These are phyloP conservation scores for Brassica hybrid DNA, from an alignment of 441 rosid species.

Conservation along the genomic window DNA sequence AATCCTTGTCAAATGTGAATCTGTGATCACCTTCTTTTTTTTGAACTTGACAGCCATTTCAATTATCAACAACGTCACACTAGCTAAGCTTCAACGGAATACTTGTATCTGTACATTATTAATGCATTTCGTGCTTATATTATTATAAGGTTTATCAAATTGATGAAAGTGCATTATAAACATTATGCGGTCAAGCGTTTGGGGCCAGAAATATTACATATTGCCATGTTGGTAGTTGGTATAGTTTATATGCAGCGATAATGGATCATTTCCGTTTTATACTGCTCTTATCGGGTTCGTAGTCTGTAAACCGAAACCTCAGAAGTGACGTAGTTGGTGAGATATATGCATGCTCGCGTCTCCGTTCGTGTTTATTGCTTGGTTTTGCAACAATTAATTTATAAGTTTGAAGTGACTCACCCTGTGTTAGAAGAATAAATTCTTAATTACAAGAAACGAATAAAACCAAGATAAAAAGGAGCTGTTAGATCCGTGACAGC, in stretches of 20 bases:
- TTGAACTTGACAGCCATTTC: background rate
- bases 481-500: background rate
- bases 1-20: too few species aligned
- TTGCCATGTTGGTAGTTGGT: too few species aligned
- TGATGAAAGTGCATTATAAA: background rate
- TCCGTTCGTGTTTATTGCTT: background rate
- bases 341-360: background rate
- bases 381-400: background rate
- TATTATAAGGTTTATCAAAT: background rate
- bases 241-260: background rate
- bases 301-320: slow-evolving; percentile 1
- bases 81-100: background rate
- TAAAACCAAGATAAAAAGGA: background rate
- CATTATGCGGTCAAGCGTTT: background rate
- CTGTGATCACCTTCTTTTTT: background rate
- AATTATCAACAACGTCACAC: background rate
- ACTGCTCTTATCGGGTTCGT: background rate
- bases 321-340: background rate
- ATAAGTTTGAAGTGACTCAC: background rate
- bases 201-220: background rate
- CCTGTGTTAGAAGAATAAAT: background rate
- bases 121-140: background rate
- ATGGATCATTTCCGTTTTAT: background rate
- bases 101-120: background rate
- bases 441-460: background rate